Evolutionary conservation across 345 rosid species (phyloP).

Genomic region (Eucalyptus viminalis): DNA sequence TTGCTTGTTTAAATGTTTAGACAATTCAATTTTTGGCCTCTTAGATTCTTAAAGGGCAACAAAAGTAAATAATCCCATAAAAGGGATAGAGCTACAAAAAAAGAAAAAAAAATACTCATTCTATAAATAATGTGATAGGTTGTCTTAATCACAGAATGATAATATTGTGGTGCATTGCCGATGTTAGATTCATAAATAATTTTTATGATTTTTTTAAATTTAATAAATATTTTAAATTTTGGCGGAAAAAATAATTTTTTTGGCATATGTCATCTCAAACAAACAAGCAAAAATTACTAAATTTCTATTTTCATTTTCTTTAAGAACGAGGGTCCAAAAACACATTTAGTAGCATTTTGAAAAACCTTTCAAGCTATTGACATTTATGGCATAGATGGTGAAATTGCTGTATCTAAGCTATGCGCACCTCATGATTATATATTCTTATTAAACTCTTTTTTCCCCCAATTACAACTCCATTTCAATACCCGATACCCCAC

Average conservation of each 20-base stretch:
- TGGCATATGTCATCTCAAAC: background rate
- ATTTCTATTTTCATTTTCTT: background rate
- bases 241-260: accelerated
- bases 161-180: background rate
- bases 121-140: background rate
- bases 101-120: too few species aligned
- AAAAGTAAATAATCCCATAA: background rate
- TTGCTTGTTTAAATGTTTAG: background rate
- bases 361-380: background rate
- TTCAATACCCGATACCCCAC: background rate
- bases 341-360: background rate
- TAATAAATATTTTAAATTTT: background rate
- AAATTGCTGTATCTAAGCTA: background rate
- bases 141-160: background rate
- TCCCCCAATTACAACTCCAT: background rate
- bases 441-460: background rate
- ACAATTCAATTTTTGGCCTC: background rate
- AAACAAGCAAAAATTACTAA: too few species aligned
- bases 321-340: background rate
- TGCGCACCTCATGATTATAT: background rate
- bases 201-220: background rate
- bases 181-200: background rate
- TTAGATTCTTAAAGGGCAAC: background rate
- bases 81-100: background rate
- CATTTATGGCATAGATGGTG: background rate